These are phyloP conservation scores for Scheffersomyces coipomensis DNA, from an alignment of 805 yeast genomes.

Conservation along the genomic window DNA sequence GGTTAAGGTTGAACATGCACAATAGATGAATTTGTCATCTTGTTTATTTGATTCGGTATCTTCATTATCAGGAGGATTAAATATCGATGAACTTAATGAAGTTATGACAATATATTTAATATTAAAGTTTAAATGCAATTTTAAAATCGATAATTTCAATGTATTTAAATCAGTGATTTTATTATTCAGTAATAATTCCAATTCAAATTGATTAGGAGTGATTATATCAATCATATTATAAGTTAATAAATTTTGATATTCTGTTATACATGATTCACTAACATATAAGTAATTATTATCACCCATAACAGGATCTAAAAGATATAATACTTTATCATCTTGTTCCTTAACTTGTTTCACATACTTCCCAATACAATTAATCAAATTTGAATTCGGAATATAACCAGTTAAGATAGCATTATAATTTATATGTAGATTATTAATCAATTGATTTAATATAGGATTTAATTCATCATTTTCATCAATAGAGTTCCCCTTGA, in stretches of 20 bases:
- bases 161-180: conserved; percentile 38
- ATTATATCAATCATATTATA: conserved; percentile 66
- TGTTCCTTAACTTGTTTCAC: conserved; percentile 32
- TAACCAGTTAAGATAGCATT: conserved; percentile 67
- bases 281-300: conserved; percentile 74
- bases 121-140: conserved; percentile 46
- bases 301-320: conserved; percentile 80
- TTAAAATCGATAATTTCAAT: conserved; percentile 45
- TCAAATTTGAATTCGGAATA: conserved; percentile 55
- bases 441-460: conserved; percentile 55
- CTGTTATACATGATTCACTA: conserved; percentile 40
- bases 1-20: conserved; percentile 19
- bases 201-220: conserved; percentile 91
- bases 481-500: conserved; percentile 55
- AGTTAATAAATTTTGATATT: conserved; percentile 42
- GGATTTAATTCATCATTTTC: conserved; percentile 43
- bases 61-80: conserved; percentile 1
- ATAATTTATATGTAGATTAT: conserved; percentile 40
- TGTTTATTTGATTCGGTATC: not conserved
- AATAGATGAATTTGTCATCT: conserved; percentile 18
- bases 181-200: conserved; percentile 64
- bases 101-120: conserved; percentile 68
- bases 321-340: conserved; percentile 37
- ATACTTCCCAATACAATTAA: conserved; percentile 32
- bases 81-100: conserved; percentile 38